Base-by-base conservation (phyloP, 2,329 filamentous ascomycete species). In the Paraconiothyrium sp. region DNA sequence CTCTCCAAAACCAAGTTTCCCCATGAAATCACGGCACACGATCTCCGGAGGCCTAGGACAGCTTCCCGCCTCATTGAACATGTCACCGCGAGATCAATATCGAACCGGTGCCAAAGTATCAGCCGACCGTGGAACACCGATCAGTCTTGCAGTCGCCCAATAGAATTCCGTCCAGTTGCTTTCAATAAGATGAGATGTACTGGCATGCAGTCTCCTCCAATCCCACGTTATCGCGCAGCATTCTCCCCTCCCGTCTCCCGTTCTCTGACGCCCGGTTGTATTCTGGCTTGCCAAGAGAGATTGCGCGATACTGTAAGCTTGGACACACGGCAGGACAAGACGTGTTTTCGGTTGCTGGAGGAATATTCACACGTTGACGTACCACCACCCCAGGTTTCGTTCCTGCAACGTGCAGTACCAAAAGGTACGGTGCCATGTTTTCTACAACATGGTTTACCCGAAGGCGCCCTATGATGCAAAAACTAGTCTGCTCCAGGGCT, bases 1-100 rank as follows among this genome's bases (percentile, higher is more conserved):
- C 6, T 11, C 16, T 24, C 37, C 13, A 54, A 32, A 43, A 54
- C 37, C 51, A 54, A 43, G 51, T 44, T 54, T 43, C 27, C 22
- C 37, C 24, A 6, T 48, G 24, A 14, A n/a, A 4, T 8, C 10
- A 48, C 46, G 46, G 24, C 46, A 48, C 24, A 24, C 46, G 24
- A 30, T 48, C 30, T 48, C 46, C 46, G 46, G 46, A 3, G 39
- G 37, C 37, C 13, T 30, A 44, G 41, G n/a, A 37, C 10, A 14
- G 10, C 35, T 37, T 37, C 10, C 35, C 35, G 14, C 14, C 4
- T 10, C 20, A 6, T 9, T 44, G 41, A 20, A 24, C 7, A 10
- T 9, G 8, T 22, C n/a, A 46, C 43, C 24, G 43, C 43, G n/a
- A 46, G 14, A 7, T n/a, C 39, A 41, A 16, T 41, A 16, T 41